These are phyloP conservation scores for Delphinella strobiligena DNA, from an alignment of 2,329 filamentous ascomycete genomes.

Conservation along the genomic window DNA sequence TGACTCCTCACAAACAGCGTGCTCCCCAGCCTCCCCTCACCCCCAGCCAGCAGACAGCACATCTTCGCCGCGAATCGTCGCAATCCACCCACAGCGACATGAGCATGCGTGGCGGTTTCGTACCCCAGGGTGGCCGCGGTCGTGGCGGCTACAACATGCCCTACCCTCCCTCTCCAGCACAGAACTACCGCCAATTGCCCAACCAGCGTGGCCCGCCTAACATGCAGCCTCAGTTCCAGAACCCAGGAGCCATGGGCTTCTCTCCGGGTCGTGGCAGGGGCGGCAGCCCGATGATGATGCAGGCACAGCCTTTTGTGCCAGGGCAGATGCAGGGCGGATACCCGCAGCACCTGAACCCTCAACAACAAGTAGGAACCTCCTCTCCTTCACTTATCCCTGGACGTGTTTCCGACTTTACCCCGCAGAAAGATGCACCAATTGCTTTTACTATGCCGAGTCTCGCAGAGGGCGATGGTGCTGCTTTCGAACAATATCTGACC, in stretches of 20 bases:
- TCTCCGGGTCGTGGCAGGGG: constrained; percentile 42
- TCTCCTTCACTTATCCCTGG: constrained; percentile 20
- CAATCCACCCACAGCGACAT: constrained; percentile 70
- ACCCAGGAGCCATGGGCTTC: constrained; percentile 13
- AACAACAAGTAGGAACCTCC: constrained; percentile 51
- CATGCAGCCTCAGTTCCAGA: constrained; percentile 32
- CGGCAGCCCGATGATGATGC: constrained; percentile 43
- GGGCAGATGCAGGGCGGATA: constrained; percentile 38
- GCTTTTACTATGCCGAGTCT: not conserved
- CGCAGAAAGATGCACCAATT: not conserved
- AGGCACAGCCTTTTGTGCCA: constrained; percentile 55
- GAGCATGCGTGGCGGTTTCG: constrained; percentile 31
- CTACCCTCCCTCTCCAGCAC: constrained; percentile 42
- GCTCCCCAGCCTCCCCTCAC: constrained; percentile 32
- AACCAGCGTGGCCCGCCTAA: constrained; percentile 37
- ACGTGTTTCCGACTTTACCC: not conserved
- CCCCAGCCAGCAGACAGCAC: constrained; percentile 54
- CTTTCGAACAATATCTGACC: constrained; percentile 34
- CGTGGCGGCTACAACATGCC: constrained; percentile 42
- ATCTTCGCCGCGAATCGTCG: constrained; percentile 76
- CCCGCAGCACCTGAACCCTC: constrained; percentile 42
- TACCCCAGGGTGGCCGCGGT: constrained; percentile 32
- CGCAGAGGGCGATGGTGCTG: not conserved
- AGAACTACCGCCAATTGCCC: constrained; percentile 38
- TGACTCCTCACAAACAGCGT: constrained; percentile 7